Evolutionary conservation across 1,284 basidiomycete genomes (phyloP).

Genomic region (Pseudozyma thailandica): DNA sequence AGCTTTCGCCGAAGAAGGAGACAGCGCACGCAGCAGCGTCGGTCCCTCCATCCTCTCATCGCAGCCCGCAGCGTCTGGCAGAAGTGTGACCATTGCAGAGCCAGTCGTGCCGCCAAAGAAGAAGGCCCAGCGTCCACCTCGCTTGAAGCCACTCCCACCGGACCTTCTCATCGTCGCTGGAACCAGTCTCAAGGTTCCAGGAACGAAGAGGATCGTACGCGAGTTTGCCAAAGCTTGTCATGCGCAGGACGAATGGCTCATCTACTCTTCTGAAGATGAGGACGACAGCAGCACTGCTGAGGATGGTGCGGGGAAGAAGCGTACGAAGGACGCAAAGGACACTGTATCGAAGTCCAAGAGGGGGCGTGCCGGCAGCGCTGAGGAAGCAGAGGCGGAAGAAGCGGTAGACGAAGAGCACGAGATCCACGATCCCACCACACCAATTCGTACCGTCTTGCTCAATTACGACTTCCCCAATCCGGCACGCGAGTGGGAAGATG

Average conservation of each 20-base stretch:
- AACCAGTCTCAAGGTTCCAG: constrained; percentile 93
- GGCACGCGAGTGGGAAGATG: constrained; percentile 85
- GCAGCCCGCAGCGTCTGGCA: constrained; percentile 16
- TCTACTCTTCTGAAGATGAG: constrained; percentile 52
- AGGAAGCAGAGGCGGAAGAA: constrained; percentile 11
- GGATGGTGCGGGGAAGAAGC: constrained; percentile 42
- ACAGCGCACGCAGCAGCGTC: constrained; percentile 9
- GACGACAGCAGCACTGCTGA: constrained; percentile 46
- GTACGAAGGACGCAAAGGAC: constrained; percentile 9
- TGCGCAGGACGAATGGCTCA: constrained; percentile 64
- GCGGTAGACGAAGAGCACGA: constrained; percentile 36
- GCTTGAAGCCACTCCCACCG: constrained; percentile 72
- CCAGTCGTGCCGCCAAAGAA: constrained; percentile 31
- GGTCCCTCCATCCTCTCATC: constrained; percentile 7
- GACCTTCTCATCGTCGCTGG: constrained; percentile 95
- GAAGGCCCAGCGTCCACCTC: constrained; percentile 27
- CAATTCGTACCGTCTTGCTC: constrained; percentile 81
- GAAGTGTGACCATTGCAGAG: constrained; percentile 29
- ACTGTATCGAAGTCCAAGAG: constrained; percentile 3
- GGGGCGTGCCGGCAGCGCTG: neutral
- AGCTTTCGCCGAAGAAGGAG: constrained; percentile 47
- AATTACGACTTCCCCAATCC: constrained; percentile 90
- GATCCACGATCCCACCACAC: constrained; percentile 59
- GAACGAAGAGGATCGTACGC: constrained; percentile 89
- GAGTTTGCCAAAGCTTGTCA: constrained; percentile 89